A percentile compares a stretch with the other conserved stretches of the same genome.
phyloP scores from a whole-genome alignment of 306 rosid species.

The Betula pendula region DNA sequence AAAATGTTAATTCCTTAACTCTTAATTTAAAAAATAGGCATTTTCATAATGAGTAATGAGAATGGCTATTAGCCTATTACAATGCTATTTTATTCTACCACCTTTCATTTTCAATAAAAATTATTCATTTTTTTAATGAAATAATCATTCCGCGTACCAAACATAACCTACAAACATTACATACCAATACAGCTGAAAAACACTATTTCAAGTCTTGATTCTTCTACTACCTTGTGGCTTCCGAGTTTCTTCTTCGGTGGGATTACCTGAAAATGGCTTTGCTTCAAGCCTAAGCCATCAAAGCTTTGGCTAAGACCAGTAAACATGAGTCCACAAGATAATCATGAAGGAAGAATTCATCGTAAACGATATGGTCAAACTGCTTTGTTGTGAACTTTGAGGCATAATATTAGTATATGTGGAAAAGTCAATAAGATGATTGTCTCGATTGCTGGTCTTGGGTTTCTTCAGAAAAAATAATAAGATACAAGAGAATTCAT shows the following conservation, averaged over 20 bases:
- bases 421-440: conserved; percentile 16
- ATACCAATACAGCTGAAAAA: no score
- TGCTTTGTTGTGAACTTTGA: not conserved
- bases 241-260: not conserved
- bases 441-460: conserved; percentile 1
- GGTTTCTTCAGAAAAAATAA: not conserved
- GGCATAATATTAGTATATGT: not conserved
- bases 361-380: conserved; percentile 14
- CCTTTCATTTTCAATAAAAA: no score
- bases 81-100: no score
- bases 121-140: no score
- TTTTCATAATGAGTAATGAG: no score
- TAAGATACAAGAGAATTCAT: not conserved
- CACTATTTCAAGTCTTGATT: no score
- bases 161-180: no score
- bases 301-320: conserved; percentile 7
- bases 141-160: no score
- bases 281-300: conserved; percentile 21
- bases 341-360: conserved; percentile 10
- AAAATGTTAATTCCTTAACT: no score
- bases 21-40: no score
- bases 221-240: no score
- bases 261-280: conserved; percentile 11
- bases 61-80: no score
- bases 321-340: conserved; percentile 15